A percentile compares a stretch with the other conserved stretches of the same genome.
Evolutionary conservation across 2,329 filamentous ascomycete species (phyloP).

Genomic region (Dactylonectria macrodidyma): DNA sequence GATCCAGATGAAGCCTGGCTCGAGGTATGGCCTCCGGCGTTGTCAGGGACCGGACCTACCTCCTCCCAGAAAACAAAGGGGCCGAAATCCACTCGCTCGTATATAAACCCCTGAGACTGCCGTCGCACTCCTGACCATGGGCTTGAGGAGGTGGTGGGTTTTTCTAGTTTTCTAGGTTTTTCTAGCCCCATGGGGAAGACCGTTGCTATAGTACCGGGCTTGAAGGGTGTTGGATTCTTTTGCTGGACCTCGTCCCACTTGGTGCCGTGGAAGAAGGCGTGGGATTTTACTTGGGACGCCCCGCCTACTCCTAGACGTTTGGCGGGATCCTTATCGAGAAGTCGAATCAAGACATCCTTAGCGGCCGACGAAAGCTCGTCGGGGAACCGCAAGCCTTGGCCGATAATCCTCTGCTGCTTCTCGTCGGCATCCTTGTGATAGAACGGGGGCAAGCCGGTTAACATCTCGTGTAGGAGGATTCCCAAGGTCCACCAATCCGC

Average conservation of each 20-base stretch:
- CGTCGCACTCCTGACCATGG: too few relatives aligned
- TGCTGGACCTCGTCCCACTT: slow-evolving; percentile 97
- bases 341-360: slow-evolving; percentile 88
- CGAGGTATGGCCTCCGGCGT: too few relatives aligned
- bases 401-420: slow-evolving; percentile 98
- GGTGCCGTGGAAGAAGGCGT: slow-evolving; percentile 98
- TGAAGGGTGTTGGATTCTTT: slow-evolving; percentile 98
- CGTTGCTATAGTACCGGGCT: slow-evolving; percentile 65
- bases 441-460: slow-evolving; percentile 95
- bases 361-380: slow-evolving; percentile 93
- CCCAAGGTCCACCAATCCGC: slow-evolving; percentile 99
- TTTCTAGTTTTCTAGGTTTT: too few relatives aligned
- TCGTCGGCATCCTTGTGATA: slow-evolving; percentile 99
- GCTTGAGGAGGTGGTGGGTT: too few relatives aligned
- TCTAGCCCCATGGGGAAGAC: too few relatives aligned
- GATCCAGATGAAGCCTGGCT: too few relatives aligned
- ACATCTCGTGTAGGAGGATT: slow-evolving; percentile 96
- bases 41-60: too few relatives aligned
- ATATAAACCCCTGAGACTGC: too few relatives aligned
- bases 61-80: too few relatives aligned
- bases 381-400: slow-evolving; percentile 94
- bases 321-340: slow-evolving; percentile 91
- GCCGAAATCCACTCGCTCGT: too few relatives aligned
- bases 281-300: slow-evolving; percentile 97
- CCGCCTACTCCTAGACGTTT: slow-evolving; percentile 91